Base-by-base conservation (phyloP, 2,329 filamentous ascomycete species). In the Aspergillus alliaceus region DNA sequence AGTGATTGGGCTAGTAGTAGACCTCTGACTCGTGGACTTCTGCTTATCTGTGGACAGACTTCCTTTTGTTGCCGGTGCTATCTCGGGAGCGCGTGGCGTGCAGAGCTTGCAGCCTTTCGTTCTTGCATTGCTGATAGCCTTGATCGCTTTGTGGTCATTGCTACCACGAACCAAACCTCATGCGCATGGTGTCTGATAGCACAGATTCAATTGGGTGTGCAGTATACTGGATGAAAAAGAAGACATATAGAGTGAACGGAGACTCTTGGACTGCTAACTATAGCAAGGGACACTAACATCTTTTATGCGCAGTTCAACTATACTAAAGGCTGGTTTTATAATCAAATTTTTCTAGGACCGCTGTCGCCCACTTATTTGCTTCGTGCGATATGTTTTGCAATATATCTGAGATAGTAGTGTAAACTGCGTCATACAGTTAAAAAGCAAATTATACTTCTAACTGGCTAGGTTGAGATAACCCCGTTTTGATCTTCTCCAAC, bases 41-140 rank as follows among this genome's bases (percentile, higher is more conserved):
- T 20, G 29, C 3, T 5, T 34, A 42, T 48, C 15, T 24, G 32
- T 35, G 27, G 7, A 12, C 47, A 59, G 53, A 50, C 71, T 90
- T 72, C 80, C 89, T 46, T 79, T 91, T 80, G 82, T 83, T 0
- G 84, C 90, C 0, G 89, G 88, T 3, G 87, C 86, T 2, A 86
- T 90, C 67, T 86, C 88, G 2, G 77, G 84, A 61, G 77, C 71
- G 42, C 80, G 77, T 56, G 84, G 85, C 0, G 84, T 87, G 0
- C 69, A 77, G 57, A 82, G 84, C 2, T 68, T 87, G 59, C 84
- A 86, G 67, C 83, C 84, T 3, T 77, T 86, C 18, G 72, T 83
- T 7, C 61, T 86, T 42, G 78, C 77, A 1, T 71, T 84, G 31
- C 65, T 86, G 9, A 14, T 25, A 2, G 20, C 25, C 1, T 46